Base-by-base conservation (phyloP, 2,329 filamentous ascomycete species). In the Ophiostoma perfectum region DNA sequence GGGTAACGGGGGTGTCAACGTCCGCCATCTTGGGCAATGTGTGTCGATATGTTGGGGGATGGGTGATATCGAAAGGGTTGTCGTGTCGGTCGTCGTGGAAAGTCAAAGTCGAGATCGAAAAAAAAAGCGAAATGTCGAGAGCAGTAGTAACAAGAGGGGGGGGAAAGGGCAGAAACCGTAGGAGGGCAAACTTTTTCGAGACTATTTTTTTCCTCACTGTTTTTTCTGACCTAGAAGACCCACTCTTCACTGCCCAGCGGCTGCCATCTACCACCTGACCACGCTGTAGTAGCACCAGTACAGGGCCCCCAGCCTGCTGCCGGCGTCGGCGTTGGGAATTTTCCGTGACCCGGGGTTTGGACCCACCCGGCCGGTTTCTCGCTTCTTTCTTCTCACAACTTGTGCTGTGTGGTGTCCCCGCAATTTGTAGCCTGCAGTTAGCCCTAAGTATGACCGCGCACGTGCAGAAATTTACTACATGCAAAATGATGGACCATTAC, bases 1-100 rank as follows among this genome's bases (percentile, higher is more conserved):
- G 84, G 78, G 90, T 93, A 81, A 93, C 89, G 80, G 89, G 84
- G 77, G 83, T 82, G 81, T 92, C 89, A 79, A 83, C 83, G 84
- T 93, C 91, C 84, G 93, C 91, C 94, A 97, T 97, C 82, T 83
- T 96, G 74, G 70, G 72, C 64, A 44, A 65, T 65, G 38, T 65
- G 64, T 52, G 64, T 70, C 73, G 72, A 74, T 74, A 69, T 69
- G 67, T 55, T 49, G 44, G 68, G 47, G 65, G 65, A 68, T 66
- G 63, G 55, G 16, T 70, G 47, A 64, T 68, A 67, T 66, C 60
- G 64, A 65, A 41, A 45, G 55, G 18, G n/a, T 62, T 64, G 63
- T 64, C 63, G 63, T 64, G 63, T 64, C 63, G 63, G 63, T 64
- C 63, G 63, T 64, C 63, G 58, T 63, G 16, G 42, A 41, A 63